Evolutionary conservation across 257 asterid species (phyloP).

Genomic region (Nicotiana obtusifolia): DNA sequence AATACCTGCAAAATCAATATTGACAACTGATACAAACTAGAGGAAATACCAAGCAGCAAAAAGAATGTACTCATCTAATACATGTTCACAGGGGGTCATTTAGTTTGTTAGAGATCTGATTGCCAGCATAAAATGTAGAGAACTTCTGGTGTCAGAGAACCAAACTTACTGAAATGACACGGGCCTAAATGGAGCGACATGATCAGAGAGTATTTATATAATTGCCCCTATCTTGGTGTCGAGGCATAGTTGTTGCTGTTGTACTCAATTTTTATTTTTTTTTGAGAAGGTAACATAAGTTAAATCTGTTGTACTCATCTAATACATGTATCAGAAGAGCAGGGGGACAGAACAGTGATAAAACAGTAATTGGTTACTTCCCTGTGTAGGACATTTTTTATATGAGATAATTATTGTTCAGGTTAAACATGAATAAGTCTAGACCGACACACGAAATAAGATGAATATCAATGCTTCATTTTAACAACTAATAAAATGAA

Average conservation of each 20-base stretch:
- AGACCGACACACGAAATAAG: not conserved
- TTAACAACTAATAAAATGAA: not conserved
- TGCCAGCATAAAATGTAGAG: not conserved
- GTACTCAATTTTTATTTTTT: not conserved
- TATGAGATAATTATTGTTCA: not conserved
- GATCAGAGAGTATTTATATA: not conserved
- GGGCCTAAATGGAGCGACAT: not conserved
- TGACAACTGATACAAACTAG: not conserved
- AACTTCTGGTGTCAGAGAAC: not conserved
- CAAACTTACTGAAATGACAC: not conserved
- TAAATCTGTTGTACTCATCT: not conserved
- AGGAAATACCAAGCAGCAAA: not conserved
- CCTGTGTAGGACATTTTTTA: not conserved
- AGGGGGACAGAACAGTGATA: not conserved
- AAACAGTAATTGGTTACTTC: not conserved
- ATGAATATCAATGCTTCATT: not conserved
- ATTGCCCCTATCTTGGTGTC: not conserved
- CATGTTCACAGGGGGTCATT: not conserved
- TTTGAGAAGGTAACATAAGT: no score
- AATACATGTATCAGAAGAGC: not conserved
- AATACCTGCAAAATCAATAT: conserved; percentile 44
- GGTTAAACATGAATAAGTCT: conserved; percentile 6
- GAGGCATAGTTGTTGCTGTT: not conserved
- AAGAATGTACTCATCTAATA: not conserved
- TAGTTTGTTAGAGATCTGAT: not conserved